Percentiles rank a stretch among this genome's conserved stretches.
These are phyloP conservation scores for Camellia sinensis DNA, from an alignment of 148 eudicot genomes.

Conservation along the genomic window DNA sequence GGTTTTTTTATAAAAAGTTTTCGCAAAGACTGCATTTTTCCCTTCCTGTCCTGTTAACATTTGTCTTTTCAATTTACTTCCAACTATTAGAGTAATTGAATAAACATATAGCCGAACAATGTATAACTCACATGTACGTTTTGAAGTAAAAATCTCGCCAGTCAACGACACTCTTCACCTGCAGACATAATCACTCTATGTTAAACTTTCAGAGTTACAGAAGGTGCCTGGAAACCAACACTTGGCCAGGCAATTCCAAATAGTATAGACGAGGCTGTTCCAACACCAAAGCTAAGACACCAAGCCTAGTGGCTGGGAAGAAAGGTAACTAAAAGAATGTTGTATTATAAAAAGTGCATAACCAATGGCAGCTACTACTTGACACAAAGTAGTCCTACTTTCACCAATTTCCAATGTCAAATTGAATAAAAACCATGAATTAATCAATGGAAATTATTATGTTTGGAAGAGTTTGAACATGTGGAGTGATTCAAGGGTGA, in stretches of 20 bases:
- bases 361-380: background rate
- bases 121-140: conserved; percentile 61
- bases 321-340: background rate
- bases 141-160: conserved; percentile 84
- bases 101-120: conserved; percentile 4
- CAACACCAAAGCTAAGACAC: background rate
- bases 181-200: conserved; percentile 23
- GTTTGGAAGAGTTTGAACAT: background rate
- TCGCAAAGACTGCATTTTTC: background rate
- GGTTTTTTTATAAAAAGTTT: background rate
- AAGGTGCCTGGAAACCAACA: background rate
- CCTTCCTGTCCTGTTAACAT: background rate
- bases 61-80: conserved; percentile 2
- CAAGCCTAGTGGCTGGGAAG: background rate
- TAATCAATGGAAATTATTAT: background rate
- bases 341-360: background rate
- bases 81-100: background rate
- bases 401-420: background rate
- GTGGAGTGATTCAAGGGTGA: background rate
- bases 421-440: background rate
- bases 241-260: background rate
- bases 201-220: conserved; percentile 6
- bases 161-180: conserved; percentile 90
- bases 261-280: background rate
- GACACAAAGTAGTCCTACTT: background rate